Conservation (phyloP, 2,329 filamentous ascomycete genomes). For the Bretziella fagacearum region DNA sequence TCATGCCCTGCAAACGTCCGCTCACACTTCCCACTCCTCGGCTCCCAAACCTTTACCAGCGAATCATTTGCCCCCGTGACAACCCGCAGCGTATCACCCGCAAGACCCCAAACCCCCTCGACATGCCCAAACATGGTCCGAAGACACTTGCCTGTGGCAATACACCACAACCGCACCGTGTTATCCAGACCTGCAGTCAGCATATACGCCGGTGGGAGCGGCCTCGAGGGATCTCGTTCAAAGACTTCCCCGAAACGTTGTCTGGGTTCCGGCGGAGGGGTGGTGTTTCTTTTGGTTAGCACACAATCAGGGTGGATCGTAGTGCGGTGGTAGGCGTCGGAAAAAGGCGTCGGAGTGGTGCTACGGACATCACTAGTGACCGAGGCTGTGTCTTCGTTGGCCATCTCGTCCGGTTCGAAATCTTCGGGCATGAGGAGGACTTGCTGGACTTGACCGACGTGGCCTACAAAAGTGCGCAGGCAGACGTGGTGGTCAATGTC, state of each 20-base stretch:
- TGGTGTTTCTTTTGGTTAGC: constrained; percentile 3
- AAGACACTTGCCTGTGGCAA: constrained; percentile 61
- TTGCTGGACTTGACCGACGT: constrained; percentile 91
- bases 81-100: constrained; percentile 71
- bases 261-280: constrained; percentile 28
- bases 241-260: constrained; percentile 46
- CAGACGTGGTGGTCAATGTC: constrained; percentile 72
- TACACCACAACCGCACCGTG: constrained; percentile 86
- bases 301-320: constrained; percentile 11
- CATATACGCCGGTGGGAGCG: constrained; percentile 75
- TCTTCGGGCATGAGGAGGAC: constrained; percentile 69
- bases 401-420: constrained; percentile 66
- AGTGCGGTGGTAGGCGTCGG: constrained; percentile 10
- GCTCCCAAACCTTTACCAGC: constrained; percentile 90
- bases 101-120: constrained; percentile 87
- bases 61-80: constrained; percentile 84
- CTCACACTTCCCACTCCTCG: constrained; percentile 77
- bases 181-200: constrained; percentile 81
- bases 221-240: constrained; percentile 40
- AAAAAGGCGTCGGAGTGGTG: constrained; percentile 8
- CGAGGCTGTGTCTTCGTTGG: constrained; percentile 37
- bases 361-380: constrained; percentile 31
- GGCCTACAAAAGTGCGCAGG: constrained; percentile 64
- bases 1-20: constrained; percentile 81
- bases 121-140: constrained; percentile 93